Base-by-base conservation (phyloP, 176 grass and related monocot genomes). In the Hordeum marinum region DNA sequence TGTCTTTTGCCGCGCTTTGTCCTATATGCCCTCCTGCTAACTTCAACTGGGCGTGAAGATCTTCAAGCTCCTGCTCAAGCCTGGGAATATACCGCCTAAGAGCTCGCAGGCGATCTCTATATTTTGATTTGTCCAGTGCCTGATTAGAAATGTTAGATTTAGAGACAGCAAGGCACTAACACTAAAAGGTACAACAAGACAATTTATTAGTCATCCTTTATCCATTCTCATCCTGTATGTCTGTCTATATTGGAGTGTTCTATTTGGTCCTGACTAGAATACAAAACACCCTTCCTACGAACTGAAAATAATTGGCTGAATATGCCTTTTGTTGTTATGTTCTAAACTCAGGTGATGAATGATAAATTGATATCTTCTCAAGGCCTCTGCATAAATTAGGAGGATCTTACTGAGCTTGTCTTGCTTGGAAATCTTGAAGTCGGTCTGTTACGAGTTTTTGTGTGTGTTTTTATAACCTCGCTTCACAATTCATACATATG, bases 91-190 rank as follows among this genome's bases (percentile, higher is more conserved):
- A 90, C 63, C 91, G 75, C 76, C 93, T 85, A 61, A 95, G 77
- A 73, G 83, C 89, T 73, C 83, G 80, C 15, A 98, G 87, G 27
- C 40, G 36, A 27, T 98, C 93, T 64, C 83, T 88, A 63, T 92
- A 84, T 87, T 94, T 98, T 59, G 96, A 98, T 90, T 98, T 98
- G 81, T 98, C 96, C 34, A 98, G 82, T 71, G 96, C 93, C 96
- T 98, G 82, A 26, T 87, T 60, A 42, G 52, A 90, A 67, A 88
- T 69, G 75, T 25, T 3, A 43, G 71, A 57, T 80, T 66, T 60
- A 68, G 17, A 21, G 68, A 57, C 35, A 17, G 25, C 66, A 45
- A 29, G 27, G 63, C 7, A 21, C 58, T 46, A 73, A 77, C 40
- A 21, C 5, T 25, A 79, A 9, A 20, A 74, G 81, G 55, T n/a